These are phyloP conservation scores for Takakia lepidozioides DNA, from an alignment of 225 moss, liverwort and hornwort genomes.

Conservation along the genomic window DNA sequence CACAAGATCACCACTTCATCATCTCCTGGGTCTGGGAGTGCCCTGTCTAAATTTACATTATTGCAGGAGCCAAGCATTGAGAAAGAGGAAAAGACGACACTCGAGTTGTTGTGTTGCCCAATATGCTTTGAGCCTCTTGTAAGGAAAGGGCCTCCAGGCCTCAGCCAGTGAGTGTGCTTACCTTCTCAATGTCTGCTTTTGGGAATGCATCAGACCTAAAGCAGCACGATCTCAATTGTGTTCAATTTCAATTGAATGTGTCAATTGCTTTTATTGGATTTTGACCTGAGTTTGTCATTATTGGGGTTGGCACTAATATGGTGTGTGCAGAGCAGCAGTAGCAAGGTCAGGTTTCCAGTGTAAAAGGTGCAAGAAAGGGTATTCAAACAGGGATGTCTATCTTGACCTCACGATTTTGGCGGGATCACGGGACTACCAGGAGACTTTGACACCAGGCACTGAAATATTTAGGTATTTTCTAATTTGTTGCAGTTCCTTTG, in stretches of 20 bases:
- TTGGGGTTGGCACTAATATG: too few species aligned
- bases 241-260: too few species aligned
- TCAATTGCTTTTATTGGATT: too few species aligned
- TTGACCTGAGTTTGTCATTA: too few species aligned
- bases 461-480: constrained; percentile 49
- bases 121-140: constrained; percentile 48
- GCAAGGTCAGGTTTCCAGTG: constrained; percentile 65
- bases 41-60: too few species aligned
- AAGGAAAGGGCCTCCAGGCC: constrained; percentile 37
- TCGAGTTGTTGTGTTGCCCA: constrained; percentile 59
- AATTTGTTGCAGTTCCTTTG: background rate
- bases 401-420: constrained; percentile 69
- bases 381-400: constrained; percentile 48
- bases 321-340: constrained; percentile 43
- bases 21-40: too few species aligned
- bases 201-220: too few species aligned
- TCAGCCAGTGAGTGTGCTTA: constrained; percentile 38
- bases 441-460: constrained; percentile 18
- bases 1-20: too few species aligned
- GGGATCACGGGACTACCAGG: constrained; percentile 42
- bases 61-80: constrained; percentile 13
- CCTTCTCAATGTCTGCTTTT: too few species aligned
- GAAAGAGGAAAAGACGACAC: constrained; percentile 10
- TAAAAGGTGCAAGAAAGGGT: constrained; percentile 37
- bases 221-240: too few species aligned